A percentile compares a stretch with the other conserved stretches of the same genome.
These are phyloP conservation scores for Mortierella sp. DNA, from an alignment of 371 early-diverging fungal genomes.

Conservation along the genomic window DNA sequence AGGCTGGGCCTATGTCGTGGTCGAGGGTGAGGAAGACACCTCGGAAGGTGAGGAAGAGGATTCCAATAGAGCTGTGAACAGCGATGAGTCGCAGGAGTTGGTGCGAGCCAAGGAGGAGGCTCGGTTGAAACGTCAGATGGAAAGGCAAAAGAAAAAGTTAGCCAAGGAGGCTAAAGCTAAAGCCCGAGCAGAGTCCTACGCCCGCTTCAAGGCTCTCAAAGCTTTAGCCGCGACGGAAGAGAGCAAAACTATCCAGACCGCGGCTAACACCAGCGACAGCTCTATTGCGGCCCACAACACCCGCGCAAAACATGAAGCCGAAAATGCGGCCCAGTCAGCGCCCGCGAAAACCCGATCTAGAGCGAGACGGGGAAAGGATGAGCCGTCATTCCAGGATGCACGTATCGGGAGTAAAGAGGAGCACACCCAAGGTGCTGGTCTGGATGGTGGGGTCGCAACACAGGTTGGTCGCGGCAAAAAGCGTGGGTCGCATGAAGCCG, in stretches of 20 bases:
- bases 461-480: too few relatives aligned
- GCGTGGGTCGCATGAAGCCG: too few relatives aligned
- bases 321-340: too few relatives aligned
- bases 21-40: conserved; percentile 53
- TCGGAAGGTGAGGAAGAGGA: conserved; percentile 44
- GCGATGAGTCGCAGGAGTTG: background rate
- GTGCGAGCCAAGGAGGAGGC: conserved; percentile 16
- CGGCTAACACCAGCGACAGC: background rate
- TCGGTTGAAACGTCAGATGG: conserved; percentile 7
- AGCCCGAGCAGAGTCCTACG: conserved; percentile 19
- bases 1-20: conserved; percentile 57
- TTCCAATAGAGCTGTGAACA: background rate
- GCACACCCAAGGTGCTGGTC: background rate
- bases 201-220: conserved; percentile 9
- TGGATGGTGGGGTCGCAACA: background rate
- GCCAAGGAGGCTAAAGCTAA: conserved; percentile 19
- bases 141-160: conserved; percentile 13
- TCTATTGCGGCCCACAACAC: background rate
- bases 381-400: too few relatives aligned
- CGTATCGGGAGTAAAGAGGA: too few relatives aligned
- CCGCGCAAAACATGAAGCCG: too few relatives aligned
- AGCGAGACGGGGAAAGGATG: too few relatives aligned
- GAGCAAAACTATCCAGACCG: background rate
- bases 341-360: too few relatives aligned
- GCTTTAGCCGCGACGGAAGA: background rate